Conservation (phyloP, 2,329 filamentous ascomycete species). For the Cercospora beticola region DNA sequence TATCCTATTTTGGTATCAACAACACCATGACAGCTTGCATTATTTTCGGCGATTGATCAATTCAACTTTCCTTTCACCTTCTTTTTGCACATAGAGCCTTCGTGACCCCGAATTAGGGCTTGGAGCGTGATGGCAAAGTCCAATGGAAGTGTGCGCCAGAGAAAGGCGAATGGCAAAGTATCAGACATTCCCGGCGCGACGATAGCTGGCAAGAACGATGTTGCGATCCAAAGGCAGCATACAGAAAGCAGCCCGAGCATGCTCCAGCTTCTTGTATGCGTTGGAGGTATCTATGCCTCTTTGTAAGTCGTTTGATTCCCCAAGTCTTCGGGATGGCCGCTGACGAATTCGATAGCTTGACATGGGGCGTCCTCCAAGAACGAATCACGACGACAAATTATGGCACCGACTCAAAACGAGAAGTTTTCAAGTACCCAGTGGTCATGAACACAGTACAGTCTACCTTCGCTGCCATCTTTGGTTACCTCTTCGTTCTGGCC, state of each 20-base stretch:
- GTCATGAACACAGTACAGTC: slow-evolving; percentile 97
- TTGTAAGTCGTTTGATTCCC: slow-evolving; percentile 61
- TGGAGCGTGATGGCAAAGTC: slow-evolving; percentile 8
- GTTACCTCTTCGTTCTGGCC: slow-evolving; percentile 75
- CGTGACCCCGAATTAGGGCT: too few species aligned
- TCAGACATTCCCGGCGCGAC: slow-evolving; percentile 22
- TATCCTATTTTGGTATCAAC: neutral
- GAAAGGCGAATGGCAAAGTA: slow-evolving; percentile 29
- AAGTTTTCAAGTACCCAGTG: slow-evolving; percentile 89
- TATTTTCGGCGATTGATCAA: neutral
- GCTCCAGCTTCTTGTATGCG: slow-evolving; percentile 76
- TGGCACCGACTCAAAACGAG: slow-evolving; percentile 57
- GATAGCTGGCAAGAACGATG: slow-evolving; percentile 31
- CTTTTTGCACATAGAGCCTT: neutral
- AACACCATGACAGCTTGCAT: slow-evolving; percentile 9
- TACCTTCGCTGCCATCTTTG: slow-evolving; percentile 77
- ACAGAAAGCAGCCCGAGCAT: slow-evolving; percentile 27
- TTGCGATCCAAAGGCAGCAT: slow-evolving; percentile 22
- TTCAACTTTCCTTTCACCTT: neutral
- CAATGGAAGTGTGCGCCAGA: slow-evolving; percentile 32
- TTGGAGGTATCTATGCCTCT: slow-evolving; percentile 93
- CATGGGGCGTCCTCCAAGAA: slow-evolving; percentile 96
- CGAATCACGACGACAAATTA: slow-evolving; percentile 93
- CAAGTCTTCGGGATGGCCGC: neutral
- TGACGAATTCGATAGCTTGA: slow-evolving; percentile 58